Evolutionary conservation across 768 basidiomycete species (phyloP).

Genomic region (Leccinum arenicola): DNA sequence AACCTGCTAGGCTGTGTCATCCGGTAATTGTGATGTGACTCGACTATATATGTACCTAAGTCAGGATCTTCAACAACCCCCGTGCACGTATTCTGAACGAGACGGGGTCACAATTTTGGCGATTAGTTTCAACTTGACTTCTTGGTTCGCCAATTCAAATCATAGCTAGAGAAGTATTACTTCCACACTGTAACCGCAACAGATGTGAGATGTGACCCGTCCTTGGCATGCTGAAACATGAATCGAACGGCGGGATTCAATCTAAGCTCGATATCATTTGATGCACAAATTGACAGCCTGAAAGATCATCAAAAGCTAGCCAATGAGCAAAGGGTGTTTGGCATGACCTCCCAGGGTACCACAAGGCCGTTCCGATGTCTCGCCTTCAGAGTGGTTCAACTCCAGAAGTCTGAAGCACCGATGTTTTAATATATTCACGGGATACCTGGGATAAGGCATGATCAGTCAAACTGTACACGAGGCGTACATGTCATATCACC

Average conservation of each 20-base stretch:
- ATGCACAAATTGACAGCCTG: background rate
- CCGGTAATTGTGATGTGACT: background rate
- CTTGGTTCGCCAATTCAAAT: background rate
- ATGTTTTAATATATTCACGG: background rate
- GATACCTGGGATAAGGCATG: background rate
- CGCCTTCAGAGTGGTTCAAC: background rate
- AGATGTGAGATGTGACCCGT: background rate
- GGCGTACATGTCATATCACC: background rate
- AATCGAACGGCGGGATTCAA: background rate
- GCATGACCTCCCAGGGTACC: background rate
- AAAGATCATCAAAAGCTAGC: background rate
- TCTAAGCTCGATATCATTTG: background rate
- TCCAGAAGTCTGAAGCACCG: background rate
- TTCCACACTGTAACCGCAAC: background rate
- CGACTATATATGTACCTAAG: background rate
- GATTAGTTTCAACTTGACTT: slow-evolving; percentile 11
- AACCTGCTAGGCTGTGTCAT: background rate
- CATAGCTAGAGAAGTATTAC: background rate
- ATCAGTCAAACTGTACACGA: background rate
- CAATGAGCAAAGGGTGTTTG: background rate
- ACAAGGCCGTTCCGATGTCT: background rate
- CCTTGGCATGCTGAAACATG: background rate
- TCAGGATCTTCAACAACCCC: background rate
- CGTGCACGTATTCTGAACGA: background rate
- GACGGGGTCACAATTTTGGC: background rate